Base-by-base conservation (phyloP, 2,329 filamentous ascomycete species). In the Rhinocladiella similis region DNA sequence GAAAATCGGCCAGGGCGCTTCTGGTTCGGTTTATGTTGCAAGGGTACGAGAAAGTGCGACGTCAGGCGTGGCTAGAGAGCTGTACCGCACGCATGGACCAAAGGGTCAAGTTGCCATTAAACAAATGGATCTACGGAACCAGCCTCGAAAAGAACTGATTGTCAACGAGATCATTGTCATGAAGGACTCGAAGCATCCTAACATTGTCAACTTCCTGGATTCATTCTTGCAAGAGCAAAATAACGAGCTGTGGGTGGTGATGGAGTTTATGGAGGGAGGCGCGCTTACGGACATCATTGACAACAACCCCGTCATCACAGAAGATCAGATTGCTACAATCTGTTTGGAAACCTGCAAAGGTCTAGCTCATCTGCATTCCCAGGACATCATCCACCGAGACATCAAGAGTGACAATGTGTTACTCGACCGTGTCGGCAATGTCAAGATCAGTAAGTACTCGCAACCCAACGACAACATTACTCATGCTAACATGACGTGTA, bases 91-190 rank as follows among this genome's bases (percentile, higher is more conserved):
- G 63, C 88, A 95, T 69, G 92, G 91, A 12, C 80, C 84, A 49
- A 85, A 90, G 62, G 90, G 90, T 48, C 91, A 97, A 71, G 94
- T 99, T 60, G 94, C 94, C 41, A 99, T 99, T 72, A 99, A 99
- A 79, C 94, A 99, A 77, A 99, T 99, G 94, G 94, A 99, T 76
- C 83, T 99, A 54, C 91, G 93, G 49, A 94, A 96, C 70, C 94
- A 99, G 74, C 94, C 94, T 47, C 84, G 94, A 57, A 99, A 99
- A 80, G 94, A 99, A 75, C 79, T 99, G 68, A 99, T 99, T 69
- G 94, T 99, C 51, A 99, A 99, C 73, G 94, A 99, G 70, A 99
- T 99, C 69, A 95, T 99, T 78, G 94, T 99, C 58, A 99, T 99
- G 94, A 97, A 97, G 78, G 94, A 99, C 77, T 96, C 91, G 79